Evolutionary conservation across 2,329 filamentous ascomycete species (phyloP), one percentile per base, ranked within the genome.

Genomic region (Ophiostoma tasmaniense): DNA sequence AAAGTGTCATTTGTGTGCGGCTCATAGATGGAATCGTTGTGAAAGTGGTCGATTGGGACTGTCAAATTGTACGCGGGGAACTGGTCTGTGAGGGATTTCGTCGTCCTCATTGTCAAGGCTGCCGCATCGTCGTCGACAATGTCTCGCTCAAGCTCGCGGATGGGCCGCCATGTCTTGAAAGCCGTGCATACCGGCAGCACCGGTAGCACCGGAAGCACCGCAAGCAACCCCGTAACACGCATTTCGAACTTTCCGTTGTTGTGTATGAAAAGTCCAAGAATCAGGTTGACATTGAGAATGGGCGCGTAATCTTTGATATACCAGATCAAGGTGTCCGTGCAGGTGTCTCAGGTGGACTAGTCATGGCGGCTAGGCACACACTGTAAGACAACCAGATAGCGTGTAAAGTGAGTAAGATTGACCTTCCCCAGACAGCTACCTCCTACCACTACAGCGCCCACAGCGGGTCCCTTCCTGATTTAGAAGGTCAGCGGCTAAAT

Each of bases 41-140:
- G 90, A 79, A 95, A 96, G 76, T 95, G 91, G 77, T 96, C 92
- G 42, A 96, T 81, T 20, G 85, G 85, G 3, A 85, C 83, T 20
- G 76, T 75, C 45, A 83, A 74, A 66, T 77, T 80, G 74, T 79
- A 77, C 6, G 76, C 78, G 10, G 78, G 78, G 71, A 81, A 83
- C 10, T 42, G 35, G 11, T 45, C 37, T 3, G 11, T 28, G 1
- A 65, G 64, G 2, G 64, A 45, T 7, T 11, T 4, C n/a, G n/a
- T 64, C 64, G 64, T 45, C 37, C 4, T 45, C 22, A 13, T 45
- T 37, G 35, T 28, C 37, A 25, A 13, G 61, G 17, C 61, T 10
- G 61, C 14, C 28, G 22, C 25, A 35, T 64, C 20, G 5, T 13
- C 30, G 64, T 65, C 37, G 17, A 64, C 61, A 64, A 64, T 64